A percentile compares a stretch with the other conserved stretches of the same genome.
Evolutionary conservation across 176 grass and related monocot genomes (phyloP).

Genomic region (Hordeum marinum): DNA sequence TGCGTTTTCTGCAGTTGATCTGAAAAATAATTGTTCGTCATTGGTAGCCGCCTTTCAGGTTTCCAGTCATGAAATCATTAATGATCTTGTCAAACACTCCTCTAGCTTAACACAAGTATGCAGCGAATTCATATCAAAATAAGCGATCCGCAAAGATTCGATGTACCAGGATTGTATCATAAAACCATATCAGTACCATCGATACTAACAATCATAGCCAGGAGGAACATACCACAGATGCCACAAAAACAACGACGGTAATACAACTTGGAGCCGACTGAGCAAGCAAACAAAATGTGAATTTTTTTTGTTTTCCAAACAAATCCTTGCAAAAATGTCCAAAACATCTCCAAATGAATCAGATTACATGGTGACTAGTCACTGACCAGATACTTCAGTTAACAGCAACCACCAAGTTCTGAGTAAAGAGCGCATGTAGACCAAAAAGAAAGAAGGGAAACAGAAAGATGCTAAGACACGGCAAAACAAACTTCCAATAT

Average conservation of each 20-base stretch:
- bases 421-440: slow-evolving; percentile 22
- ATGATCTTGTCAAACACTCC: too few species aligned
- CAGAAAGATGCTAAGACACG: neutral
- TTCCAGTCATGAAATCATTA: too few species aligned
- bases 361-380: neutral
- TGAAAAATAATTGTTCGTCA: too few species aligned
- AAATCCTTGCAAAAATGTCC: neutral
- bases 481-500: neutral
- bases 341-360: neutral
- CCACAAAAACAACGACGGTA: too few species aligned
- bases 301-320: neutral
- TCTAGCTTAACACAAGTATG: too few species aligned
- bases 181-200: too few species aligned
- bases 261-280: neutral
- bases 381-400: neutral
- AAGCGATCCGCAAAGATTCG: neutral
- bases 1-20: too few species aligned
- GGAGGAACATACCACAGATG: neutral
- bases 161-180: neutral
- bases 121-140: too few species aligned
- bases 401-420: neutral
- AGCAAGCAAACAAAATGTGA: too few species aligned
- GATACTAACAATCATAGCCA: too few species aligned
- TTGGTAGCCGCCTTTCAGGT: too few species aligned
- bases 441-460: neutral